A percentile compares a stretch with the other conserved stretches of the same genome.
Conservation (phyloP, 2,329 filamentous ascomycete species). For the Penicillium expansum region DNA sequence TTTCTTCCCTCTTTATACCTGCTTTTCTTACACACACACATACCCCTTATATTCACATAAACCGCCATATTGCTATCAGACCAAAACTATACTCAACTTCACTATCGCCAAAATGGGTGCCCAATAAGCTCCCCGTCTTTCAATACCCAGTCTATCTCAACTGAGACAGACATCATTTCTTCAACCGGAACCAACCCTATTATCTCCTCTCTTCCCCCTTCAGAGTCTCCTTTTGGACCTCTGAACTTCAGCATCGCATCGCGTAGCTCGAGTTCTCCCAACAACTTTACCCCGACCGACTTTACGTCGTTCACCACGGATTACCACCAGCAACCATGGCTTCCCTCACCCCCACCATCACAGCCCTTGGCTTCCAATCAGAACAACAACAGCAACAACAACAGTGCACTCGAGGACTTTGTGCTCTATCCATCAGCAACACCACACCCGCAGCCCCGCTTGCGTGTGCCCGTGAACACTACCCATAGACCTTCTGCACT, state of each 20-base stretch:
- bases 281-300: conserved; percentile 42
- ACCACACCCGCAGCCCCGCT: conserved; percentile 35
- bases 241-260: conserved; percentile 46
- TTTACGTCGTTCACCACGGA: conserved; percentile 50
- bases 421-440: conserved; percentile 41
- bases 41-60: not conserved
- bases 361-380: conserved; percentile 43
- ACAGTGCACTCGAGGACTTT: conserved; percentile 43
- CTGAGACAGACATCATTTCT: conserved; percentile 44
- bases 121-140: conserved; percentile 37
- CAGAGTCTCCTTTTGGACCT: conserved; percentile 48
- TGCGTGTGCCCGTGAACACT: conserved; percentile 37
- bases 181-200: conserved; percentile 30
- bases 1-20: conserved; percentile 18
- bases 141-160: conserved; percentile 36
- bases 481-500: conserved; percentile 37
- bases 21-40: conserved; percentile 8
- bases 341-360: conserved; percentile 43
- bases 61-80: conserved; percentile 9
- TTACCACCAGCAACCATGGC: conserved; percentile 49
- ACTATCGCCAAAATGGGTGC: conserved; percentile 38
- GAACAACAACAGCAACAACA: conserved; percentile 34
- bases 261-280: conserved; percentile 44
- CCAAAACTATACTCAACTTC: conserved; percentile 19
- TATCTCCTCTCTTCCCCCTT: conserved; percentile 33